phyloP scores from a whole-genome alignment of 352 stramenopile genomes.

The Phytophthora niederhauseri region DNA sequence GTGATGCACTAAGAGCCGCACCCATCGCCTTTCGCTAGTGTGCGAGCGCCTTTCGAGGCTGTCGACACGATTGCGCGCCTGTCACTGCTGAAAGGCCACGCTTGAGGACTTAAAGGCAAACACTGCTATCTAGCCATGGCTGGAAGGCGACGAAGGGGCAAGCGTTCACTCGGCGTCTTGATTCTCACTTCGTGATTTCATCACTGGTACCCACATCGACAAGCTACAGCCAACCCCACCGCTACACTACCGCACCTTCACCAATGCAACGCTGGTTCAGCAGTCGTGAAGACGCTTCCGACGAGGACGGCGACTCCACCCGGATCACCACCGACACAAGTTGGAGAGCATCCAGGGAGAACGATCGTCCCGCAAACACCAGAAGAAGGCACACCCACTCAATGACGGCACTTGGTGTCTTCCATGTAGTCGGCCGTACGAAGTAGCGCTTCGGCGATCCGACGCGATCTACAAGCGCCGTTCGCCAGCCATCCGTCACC shows the following conservation, averaged over 20 bases:
- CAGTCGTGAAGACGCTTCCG: background rate
- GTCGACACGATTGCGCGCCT: background rate
- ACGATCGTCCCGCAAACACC: background rate
- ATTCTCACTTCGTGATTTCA: constrained; percentile 10
- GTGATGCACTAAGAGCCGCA: background rate
- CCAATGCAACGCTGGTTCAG: background rate
- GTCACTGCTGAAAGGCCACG: background rate
- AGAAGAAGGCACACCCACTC: background rate
- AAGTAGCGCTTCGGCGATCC: background rate
- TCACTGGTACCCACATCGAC: background rate
- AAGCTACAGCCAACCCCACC: background rate
- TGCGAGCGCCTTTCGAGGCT: background rate
- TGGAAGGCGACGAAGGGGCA: background rate
- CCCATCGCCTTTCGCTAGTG: background rate
- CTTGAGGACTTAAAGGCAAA: too few species aligned
- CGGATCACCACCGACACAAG: background rate
- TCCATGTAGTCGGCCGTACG: background rate
- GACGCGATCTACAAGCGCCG: too few species aligned
- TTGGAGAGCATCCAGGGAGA: background rate
- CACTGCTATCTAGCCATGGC: background rate
- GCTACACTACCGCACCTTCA: background rate
- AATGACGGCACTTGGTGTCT: background rate
- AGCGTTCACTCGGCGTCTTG: background rate
- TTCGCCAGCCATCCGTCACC: background rate
- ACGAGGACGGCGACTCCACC: constrained; percentile 1